Percentiles rank a stretch among this genome's conserved stretches.
Evolutionary conservation across 352 stramenopile species (phyloP).

Genomic region (Pythium phragmitis): DNA sequence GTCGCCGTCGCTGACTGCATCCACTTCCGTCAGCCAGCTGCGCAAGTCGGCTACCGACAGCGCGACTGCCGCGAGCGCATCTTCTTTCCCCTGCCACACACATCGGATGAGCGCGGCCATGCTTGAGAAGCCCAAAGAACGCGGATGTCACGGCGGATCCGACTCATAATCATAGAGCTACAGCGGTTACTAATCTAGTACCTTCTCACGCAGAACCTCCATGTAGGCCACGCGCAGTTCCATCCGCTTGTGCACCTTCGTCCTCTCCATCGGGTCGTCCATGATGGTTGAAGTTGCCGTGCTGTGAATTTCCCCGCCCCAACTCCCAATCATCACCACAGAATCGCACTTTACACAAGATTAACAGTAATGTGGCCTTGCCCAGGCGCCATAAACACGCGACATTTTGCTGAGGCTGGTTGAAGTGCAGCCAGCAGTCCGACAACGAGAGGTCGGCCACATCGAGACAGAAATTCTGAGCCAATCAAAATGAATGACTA

Average conservation of each 20-base stretch:
- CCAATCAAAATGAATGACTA: constrained; percentile 3
- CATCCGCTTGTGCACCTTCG: constrained; percentile 15
- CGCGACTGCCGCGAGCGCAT: constrained; percentile 15
- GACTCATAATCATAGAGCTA: not conserved
- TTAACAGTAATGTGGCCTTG: not conserved
- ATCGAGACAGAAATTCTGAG: constrained; percentile 1
- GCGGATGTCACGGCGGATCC: constrained; percentile 9
- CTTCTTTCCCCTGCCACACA: constrained; percentile 22
- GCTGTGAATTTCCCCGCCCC: not conserved
- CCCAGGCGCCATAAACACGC: constrained; percentile 8
- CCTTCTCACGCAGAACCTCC: constrained; percentile 19
- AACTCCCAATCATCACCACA: not conserved
- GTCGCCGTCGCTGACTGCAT: constrained; percentile 5
- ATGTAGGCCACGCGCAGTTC: constrained; percentile 26
- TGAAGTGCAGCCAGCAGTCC: constrained; percentile 11
- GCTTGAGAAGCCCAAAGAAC: constrained; percentile 16
- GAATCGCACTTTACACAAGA: constrained; percentile 4
- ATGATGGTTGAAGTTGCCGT: constrained; percentile 26
- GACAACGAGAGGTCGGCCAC: constrained; percentile 17
- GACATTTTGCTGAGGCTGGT: constrained; percentile 16
- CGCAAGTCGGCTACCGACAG: constrained; percentile 20
- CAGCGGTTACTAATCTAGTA: not conserved
- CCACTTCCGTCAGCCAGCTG: constrained; percentile 11
- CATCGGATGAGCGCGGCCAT: not conserved
- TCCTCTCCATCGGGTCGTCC: not conserved